Base-by-base conservation (phyloP, 345 rosid genomes). In the Aethionema arabicum region DNA sequence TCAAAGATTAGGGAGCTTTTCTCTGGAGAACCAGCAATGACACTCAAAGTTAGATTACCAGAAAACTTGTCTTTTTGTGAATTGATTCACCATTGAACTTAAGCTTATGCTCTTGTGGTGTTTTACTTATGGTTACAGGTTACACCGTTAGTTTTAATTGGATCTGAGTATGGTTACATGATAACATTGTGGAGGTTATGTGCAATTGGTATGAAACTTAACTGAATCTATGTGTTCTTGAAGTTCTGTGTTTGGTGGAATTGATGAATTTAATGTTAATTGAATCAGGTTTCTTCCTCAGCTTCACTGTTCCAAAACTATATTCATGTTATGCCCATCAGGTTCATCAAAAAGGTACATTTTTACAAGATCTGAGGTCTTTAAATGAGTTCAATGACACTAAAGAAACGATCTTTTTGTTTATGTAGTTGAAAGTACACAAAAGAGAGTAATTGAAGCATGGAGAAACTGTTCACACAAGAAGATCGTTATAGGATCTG, bases 1-100 rank as follows among this genome's bases (percentile, higher is more conserved):
- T 84, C 77, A 31, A 84, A 76, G 78, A 78, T 64, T 5, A 78
- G 77, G 43, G 76, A 80, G 73, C 81, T 93, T 46, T 93, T 93
- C 85, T 93, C 99, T 4, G 99, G 97, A 32, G 99, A 93, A 68
- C 97, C 97, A 54, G 81, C 84, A 32, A 89, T 72, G 88, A 93
- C 99, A 67, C 91, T 93, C 56, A 87, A 85, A 75, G 99, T 93
- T 21, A 80, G 66, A 38, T 37, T 32, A 46, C 35, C 35, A 27
- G 7, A 37, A 4, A 53, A 45, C 44, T 5, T 39, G 36, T 35
- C 39, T 30, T 57, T 57, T 35, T 29, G 51, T 42, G 14, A 46
- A 15, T 58, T 36, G 63, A 8, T 7, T 52, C 30, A 21, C 42
- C 2, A 6, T 52, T 42, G 38, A 21, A 21, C 11, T 12, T 70